Conservation (phyloP, 441 rosid species). For the Lepidium campestre region DNA sequence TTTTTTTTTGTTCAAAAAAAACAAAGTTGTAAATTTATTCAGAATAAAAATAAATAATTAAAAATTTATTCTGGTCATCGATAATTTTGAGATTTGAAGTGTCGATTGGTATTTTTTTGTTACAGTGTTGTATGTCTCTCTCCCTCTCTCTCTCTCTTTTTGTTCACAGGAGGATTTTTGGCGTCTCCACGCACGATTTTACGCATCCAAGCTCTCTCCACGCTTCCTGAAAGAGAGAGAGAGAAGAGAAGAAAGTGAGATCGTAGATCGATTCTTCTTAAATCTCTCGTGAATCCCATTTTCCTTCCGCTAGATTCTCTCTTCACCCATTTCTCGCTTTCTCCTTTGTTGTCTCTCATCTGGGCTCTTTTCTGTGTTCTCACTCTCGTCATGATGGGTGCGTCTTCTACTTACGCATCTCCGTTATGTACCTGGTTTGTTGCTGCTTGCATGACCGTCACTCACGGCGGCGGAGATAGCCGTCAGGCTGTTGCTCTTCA, state of each 20-base stretch:
- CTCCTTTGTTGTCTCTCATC: background rate
- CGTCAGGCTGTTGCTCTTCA: constrained; percentile 20
- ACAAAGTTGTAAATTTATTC: background rate
- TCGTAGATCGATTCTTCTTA: constrained; percentile 23
- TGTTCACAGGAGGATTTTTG: constrained; percentile 11
- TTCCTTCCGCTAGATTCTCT: constrained; percentile 28
- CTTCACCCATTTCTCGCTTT: constrained; percentile 24
- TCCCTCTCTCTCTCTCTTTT: background rate
- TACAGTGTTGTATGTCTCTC: background rate
- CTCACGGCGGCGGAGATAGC: constrained; percentile 37
- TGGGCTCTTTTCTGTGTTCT: background rate
- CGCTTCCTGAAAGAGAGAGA: constrained; percentile 23
- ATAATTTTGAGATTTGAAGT: constrained; percentile 20
- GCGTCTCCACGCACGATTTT: constrained; percentile 27
- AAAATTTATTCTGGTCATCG: constrained; percentile 15
- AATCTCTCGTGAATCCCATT: constrained; percentile 22
- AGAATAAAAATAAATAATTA: background rate
- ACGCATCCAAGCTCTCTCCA: constrained; percentile 23
- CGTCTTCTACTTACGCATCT: constrained; percentile 48
- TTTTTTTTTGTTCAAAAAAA: background rate
- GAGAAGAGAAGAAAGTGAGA: constrained; percentile 18
- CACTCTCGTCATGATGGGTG: constrained; percentile 32
- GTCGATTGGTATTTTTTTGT: background rate
- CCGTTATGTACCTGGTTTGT: constrained; percentile 93
- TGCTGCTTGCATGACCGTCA: constrained; percentile 90